phyloP scores from a whole-genome alignment of 176 grass and related monocot genomes.

The Calamus simplicifolius region DNA sequence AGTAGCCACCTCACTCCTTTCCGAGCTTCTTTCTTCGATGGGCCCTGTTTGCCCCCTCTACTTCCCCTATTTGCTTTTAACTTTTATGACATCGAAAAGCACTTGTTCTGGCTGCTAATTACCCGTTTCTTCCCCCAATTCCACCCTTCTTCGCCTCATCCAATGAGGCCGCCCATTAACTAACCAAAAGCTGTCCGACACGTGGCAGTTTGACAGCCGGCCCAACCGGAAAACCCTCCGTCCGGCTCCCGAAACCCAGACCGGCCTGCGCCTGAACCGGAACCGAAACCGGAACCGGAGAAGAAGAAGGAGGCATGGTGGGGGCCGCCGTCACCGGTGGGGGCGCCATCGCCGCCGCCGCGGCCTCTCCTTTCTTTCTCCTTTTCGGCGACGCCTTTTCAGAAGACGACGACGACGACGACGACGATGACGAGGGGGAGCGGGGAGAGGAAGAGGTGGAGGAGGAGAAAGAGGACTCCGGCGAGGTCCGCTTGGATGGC shows the following conservation, averaged over 20 bases:
- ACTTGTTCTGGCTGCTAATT: too few relatives aligned
- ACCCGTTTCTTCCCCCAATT: too few relatives aligned
- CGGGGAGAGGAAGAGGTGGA: background rate
- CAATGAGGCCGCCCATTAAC: background rate
- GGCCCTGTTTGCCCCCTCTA: too few relatives aligned
- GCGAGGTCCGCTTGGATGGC: conserved; percentile 38
- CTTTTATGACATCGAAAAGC: too few relatives aligned
- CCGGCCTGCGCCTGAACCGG: conserved; percentile 1
- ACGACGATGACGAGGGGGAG: conserved; percentile 19
- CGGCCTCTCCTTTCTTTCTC: conserved; percentile 55
- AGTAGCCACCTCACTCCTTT: too few relatives aligned
- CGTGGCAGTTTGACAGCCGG: background rate
- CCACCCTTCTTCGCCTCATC: too few relatives aligned
- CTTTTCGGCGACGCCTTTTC: conserved; percentile 36
- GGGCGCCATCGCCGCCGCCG: conserved; percentile 33
- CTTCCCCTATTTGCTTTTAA: too few relatives aligned
- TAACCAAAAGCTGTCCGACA: conserved; percentile 5
- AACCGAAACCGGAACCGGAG: conserved; percentile 15
- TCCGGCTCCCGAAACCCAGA: background rate
- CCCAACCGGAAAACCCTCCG: background rate
- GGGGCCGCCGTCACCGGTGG: conserved; percentile 4
- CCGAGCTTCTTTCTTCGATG: too few relatives aligned
- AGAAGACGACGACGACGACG: conserved; percentile 16
- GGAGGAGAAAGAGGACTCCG: conserved; percentile 34
- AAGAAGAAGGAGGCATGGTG: too few relatives aligned